These are phyloP conservation scores for Triticum turgidum DNA, from an alignment of 176 grass and related monocot genomes.

Conservation along the genomic window DNA sequence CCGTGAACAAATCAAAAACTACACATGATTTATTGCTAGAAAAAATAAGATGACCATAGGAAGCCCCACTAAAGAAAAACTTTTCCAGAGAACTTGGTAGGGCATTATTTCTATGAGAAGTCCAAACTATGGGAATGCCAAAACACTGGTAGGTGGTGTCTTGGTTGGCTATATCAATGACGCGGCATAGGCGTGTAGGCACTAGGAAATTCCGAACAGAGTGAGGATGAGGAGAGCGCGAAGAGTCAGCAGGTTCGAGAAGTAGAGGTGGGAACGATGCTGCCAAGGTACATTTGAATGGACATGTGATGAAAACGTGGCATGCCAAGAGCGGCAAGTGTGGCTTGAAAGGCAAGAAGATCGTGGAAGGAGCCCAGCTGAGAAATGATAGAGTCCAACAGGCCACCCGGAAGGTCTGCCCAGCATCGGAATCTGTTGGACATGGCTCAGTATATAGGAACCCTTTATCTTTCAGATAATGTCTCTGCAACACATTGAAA, in stretches of 20 bases:
- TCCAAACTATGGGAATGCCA: neutral
- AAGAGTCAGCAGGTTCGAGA: neutral
- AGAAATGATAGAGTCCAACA: neutral
- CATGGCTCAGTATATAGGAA: neutral
- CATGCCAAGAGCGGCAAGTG: slow-evolving; percentile 44
- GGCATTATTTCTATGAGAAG: neutral
- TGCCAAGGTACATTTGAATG: neutral
- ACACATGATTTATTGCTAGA: neutral
- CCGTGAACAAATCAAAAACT: neutral
- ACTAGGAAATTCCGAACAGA: neutral
- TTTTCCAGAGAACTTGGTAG: neutral
- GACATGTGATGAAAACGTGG: slow-evolving; percentile 8
- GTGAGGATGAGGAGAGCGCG: neutral
- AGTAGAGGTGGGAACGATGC: slow-evolving; percentile 33
- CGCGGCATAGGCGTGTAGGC: neutral
- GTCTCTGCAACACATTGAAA: slow-evolving; percentile 1
- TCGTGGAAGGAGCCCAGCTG: neutral
- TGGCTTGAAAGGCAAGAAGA: slow-evolving; percentile 31
- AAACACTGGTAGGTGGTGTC: neutral
- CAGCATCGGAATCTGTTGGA: neutral
- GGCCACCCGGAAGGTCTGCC: neutral
- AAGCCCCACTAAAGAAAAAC: slow-evolving; percentile 26
- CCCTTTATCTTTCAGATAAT: neutral
- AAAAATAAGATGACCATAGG: slow-evolving; percentile 46
- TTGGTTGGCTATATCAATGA: slow-evolving; percentile 24